Evolutionary conservation across 495 filamentous ascomycete species (phyloP), one percentile per base, ranked within the genome.

Genomic region (Podospora fimiseda): DNA sequence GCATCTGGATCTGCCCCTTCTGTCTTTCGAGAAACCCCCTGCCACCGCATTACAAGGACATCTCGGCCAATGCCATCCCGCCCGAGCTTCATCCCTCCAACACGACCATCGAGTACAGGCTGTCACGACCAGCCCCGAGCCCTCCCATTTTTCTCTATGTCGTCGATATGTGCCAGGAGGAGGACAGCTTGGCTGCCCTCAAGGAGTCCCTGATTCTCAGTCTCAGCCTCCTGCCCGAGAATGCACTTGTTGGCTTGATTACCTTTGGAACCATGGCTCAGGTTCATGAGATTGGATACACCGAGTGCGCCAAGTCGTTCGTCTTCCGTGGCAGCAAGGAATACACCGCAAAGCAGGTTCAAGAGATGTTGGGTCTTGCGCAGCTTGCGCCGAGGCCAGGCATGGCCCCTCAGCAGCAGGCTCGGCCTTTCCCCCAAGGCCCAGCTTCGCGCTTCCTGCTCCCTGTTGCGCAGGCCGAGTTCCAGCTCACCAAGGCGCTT

Each of bases 311-410:
- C 54, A 99, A 99, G 72, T 96, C 94, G n/a, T 99, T 96, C 63
- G 94, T 99, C 16, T 99, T 99, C 78, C 81, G 94, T 21, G 94
- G 94, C 42, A 95, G 83, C 78, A 99, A 97, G 74, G 94, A 99
- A 60, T 99, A 99, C 69, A 77, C 82, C 19, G 87, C 90, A 48
- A 97, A 97, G 70, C 85, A 97, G 65, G 91, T 99, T 13, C 93
- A 97, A 67, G 94, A 99, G 65, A 99, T 99, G 94, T 83, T 99
- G 18, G 94, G 91, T 18, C 78, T 95, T 40, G 70, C 83, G 22
- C 73, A 80, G 14, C 73, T 84, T 14, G 83, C 82, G 33, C 55
- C 88, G 43, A 82, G 94, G 51, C 91, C 90, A 2, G 86, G 84
- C 50, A 81, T 89, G 74, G 90, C 86, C 39, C 80, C 81, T 53